Base-by-base conservation (phyloP, 345 rosid species). In the Citrus sp. region DNA sequence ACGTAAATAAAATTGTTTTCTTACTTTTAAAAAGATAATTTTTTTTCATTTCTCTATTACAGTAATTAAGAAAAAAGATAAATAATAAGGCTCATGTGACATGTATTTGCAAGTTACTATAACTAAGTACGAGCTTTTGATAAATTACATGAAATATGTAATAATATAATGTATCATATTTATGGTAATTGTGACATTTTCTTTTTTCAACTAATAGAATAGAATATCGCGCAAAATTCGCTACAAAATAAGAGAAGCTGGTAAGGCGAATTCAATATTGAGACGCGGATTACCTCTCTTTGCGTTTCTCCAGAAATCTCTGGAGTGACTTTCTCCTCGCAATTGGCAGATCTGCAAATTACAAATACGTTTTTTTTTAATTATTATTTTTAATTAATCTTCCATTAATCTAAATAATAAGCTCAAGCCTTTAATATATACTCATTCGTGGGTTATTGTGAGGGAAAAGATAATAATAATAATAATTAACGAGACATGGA, bases 301-400 rank as follows among this genome's bases (percentile, higher is more conserved):
- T 96, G 42, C 98, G 98, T 79, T 92, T 96, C 89, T 90, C 97
- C 46, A 96, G 82, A 80, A 96, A 96, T 78, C 95, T 89, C 89
- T 89, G 90, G 68, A 96, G 84, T 46, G 99, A 96, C 79, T 86
- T 94, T 82, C 81, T 82, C 69, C 99, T 77, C 24, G 89, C 86
- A 54, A 91, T 85, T 1, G 98, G 97, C 77, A 96, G 87, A 88
- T 90, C 98, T 93, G 81, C 42, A 59, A 6, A 72, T 28, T 24
- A 7, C n/a, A 38, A 28, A 6, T 32, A 63, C 19, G 6, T 28
- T 28, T 12, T 0, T 27, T 62, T 4, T 0, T 25, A 9, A 40
- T 42, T 42, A 18, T 21, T 55, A 27, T 63, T 12, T 2, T 28
- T 1, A 2, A 63, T 60, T 9, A 2, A 7, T 59, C 27, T 9